Base-by-base conservation (phyloP, 2,329 filamentous ascomycete genomes). In the Neofusicoccum ribis region DNA sequence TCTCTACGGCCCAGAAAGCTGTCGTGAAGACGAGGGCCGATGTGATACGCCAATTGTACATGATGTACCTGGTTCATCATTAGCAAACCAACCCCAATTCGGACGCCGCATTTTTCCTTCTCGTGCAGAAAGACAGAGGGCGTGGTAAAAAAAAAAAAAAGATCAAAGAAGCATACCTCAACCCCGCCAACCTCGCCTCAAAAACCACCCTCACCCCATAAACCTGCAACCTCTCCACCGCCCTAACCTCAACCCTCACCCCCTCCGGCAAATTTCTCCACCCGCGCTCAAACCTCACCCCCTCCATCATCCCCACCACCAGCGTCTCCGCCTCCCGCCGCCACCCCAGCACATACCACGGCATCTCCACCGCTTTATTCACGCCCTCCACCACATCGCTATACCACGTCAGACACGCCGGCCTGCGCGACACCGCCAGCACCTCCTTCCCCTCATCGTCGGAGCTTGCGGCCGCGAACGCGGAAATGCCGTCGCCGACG, bases 11-110 rank as follows among this genome's bases (percentile, higher is more conserved):
- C 92, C 93, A 98, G 77, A 97, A 97, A 0, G 86, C 70, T 0
- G 81, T 77, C 0, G 89, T 91, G 71, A 93, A 90, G 0, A 89
- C 72, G 0, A 90, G 61, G 66, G 92, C 93, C 5, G 88, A 88
- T 1, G 87, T 76, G 41, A 95, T 72, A 12, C 90, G 87, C 79
- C 94, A 89, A 67, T 92, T 88, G 72, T 95, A 95, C 91, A 99
- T 96, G 64, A 93, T 72, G 87, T 91, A 95, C 56, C 90, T 83
- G 66, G 15, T 7, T 44, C 44, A 15, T 31, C 34, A 5, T 37
- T 46, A 51, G 27, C 14, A 64, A 39, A 1, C 37, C 37, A 39
- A 8, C 36, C 36, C 36, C 8, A 8, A 23, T 3, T 23, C 23
- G 23, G 23, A 23, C 23, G 23, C 23, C 23, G 23, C 23, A 23